A percentile compares a stretch with the other conserved stretches of the same genome.
Conservation (phyloP, 1,284 basidiomycete species). For the Sporisorium scitamineum region DNA sequence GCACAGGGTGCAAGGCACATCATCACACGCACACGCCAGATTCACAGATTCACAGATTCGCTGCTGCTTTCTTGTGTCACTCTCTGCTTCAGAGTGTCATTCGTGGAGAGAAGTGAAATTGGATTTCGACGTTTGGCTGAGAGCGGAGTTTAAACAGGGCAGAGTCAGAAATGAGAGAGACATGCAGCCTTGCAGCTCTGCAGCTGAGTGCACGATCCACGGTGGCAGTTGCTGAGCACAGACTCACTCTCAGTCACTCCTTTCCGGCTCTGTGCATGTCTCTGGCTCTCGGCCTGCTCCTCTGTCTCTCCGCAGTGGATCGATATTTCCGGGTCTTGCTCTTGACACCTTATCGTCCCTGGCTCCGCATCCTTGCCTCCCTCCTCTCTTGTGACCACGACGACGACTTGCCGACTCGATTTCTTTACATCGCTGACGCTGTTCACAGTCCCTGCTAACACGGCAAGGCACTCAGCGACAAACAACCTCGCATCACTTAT, state of each 20-base stretch:
- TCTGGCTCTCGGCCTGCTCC: background rate
- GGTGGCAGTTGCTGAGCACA: background rate
- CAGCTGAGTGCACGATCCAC: background rate
- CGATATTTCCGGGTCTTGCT: background rate
- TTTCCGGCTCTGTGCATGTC: background rate
- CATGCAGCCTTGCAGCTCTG: background rate
- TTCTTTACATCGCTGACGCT: too few species aligned
- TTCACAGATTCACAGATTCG: background rate
- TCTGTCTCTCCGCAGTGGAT: background rate
- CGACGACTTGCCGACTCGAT: background rate
- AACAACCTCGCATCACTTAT: background rate
- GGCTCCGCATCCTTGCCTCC: background rate
- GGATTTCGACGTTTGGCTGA: background rate
- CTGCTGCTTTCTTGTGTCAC: background rate
- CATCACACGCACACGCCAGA: conserved; percentile 1
- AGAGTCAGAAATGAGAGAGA: background rate
- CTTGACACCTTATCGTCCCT: background rate
- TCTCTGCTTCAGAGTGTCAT: background rate
- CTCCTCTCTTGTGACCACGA: background rate
- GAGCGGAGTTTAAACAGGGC: background rate
- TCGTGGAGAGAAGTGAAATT: background rate
- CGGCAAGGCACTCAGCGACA: too few species aligned
- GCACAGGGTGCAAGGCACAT: background rate
- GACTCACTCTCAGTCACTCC: background rate
- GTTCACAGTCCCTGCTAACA: too few species aligned